Evolutionary conservation across 2,329 filamentous ascomycete species (phyloP).

Genomic region (Cladosporium sp.): DNA sequence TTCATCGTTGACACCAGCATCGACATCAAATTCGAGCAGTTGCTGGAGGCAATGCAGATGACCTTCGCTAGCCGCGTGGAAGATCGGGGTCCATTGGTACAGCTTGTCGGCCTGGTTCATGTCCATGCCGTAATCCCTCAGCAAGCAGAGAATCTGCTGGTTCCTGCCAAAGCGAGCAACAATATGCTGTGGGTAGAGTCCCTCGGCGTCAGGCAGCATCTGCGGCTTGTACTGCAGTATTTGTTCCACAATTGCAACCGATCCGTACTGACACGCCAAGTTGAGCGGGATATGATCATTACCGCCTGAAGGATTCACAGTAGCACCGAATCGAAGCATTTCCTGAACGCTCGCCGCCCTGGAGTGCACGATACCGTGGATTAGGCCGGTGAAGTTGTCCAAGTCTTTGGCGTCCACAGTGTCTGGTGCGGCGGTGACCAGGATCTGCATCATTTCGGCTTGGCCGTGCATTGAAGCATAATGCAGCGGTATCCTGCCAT

Average conservation of each 20-base stretch:
- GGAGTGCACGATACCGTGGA: conserved; percentile 90
- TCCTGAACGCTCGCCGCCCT: conserved; percentile 77
- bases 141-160: conserved; percentile 73
- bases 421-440: conserved; percentile 53
- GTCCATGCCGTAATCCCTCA: conserved; percentile 84
- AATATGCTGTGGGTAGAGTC: conserved; percentile 93
- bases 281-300: conserved; percentile 93
- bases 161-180: conserved; percentile 86
- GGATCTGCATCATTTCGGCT: conserved; percentile 53
- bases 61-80: conserved; percentile 94
- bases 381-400: conserved; percentile 94
- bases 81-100: conserved; percentile 95
- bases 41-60: conserved; percentile 85
- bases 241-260: conserved; percentile 78
- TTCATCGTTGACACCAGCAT: conserved; percentile 81
- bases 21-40: conserved; percentile 74
- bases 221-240: conserved; percentile 77
- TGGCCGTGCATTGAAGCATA: conserved; percentile 96
- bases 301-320: conserved; percentile 81
- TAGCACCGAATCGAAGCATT: conserved; percentile 74
- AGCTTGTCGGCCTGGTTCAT: conserved; percentile 92
- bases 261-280: conserved; percentile 90
- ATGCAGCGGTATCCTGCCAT: conserved; percentile 88
- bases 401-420: conserved; percentile 90
- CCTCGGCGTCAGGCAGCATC: conserved; percentile 92